Base-by-base conservation (phyloP, 2,329 filamentous ascomycete genomes). In the Fusarium kyushuense region DNA sequence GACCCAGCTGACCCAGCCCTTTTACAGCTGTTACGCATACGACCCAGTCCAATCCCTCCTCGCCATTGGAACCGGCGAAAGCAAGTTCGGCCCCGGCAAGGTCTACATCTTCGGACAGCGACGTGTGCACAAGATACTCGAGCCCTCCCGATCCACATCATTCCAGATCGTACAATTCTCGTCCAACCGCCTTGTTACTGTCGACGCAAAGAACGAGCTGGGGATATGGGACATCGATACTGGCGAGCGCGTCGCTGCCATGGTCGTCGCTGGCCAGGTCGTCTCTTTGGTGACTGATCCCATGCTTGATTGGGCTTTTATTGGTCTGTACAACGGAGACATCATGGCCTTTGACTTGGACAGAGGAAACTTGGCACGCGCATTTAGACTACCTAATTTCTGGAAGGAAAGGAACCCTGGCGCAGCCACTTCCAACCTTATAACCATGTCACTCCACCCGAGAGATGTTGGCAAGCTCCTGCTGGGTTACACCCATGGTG, bases 331-430 rank as follows among this genome's bases (percentile, higher is more conserved):
- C 67, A 92, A 87, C 74, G 94, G 95, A 63, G 94, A 98, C 59
- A 84, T 98, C 13, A 85, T 95, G 62, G 93, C 93, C n/a, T 99
- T 95, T 76, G 96, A 99, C 77, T 84, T 99, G 57, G 96, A 98
- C 75, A 87, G 94, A 61, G 89, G 93, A 75, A 84, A 84, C 30
- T 81, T 96, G 62, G 80, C 80, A 7, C 79, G 93, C 16, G 88
- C 90, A 1, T 94, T 97, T 78, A 89, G 88, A 58, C 88, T 99
- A 53, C 91, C 93, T 14, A 97, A 97, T 76, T 88, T 97, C 59
- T 98, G 95, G 95, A 84, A 84, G 51, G 87, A 92, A 67, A 85
- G 86, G 63, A 91, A 93, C 69, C 89, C 92, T 1, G 87, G 86
- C 56, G 87, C 90, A 12, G 85, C 89, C 48, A 80, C 80, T 10